Percentiles rank a stretch among this genome's conserved stretches.
Evolutionary conservation across 2,329 filamentous ascomycete species (phyloP).

Genomic region (Atkinsonella texensis): DNA sequence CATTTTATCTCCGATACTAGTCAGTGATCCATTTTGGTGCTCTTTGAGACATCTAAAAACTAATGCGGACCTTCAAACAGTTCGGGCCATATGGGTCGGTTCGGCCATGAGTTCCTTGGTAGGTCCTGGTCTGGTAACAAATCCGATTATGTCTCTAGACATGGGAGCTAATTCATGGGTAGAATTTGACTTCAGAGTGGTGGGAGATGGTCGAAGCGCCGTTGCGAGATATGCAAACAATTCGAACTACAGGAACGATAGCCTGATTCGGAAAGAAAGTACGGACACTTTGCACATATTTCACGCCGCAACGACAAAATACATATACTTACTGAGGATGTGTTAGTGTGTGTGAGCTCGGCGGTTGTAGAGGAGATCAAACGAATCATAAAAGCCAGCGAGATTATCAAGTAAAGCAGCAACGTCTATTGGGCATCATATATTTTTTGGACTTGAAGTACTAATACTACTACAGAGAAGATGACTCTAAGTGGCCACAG

Average conservation of each 20-base stretch:
- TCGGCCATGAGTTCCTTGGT: slow-evolving; percentile 98
- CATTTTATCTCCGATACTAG: slow-evolving; percentile 98
- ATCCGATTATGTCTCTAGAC: not conserved
- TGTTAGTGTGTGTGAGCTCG: slow-evolving; percentile 85
- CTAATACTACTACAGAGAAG: slow-evolving; percentile 52
- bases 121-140: slow-evolving; percentile 3
- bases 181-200: slow-evolving; percentile 95
- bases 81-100: slow-evolving; percentile 93
- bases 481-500: slow-evolving; percentile 95
- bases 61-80: slow-evolving; percentile 32
- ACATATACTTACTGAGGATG: not conserved
- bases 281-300: slow-evolving; percentile 10
- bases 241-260: slow-evolving; percentile 98
- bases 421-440: not conserved
- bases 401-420: slow-evolving; percentile 75
- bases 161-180: not conserved
- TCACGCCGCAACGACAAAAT: not conserved
- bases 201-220: slow-evolving; percentile 86
- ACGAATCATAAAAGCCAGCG: slow-evolving; percentile 91
- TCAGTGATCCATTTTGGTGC: slow-evolving; percentile 34
- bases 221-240: slow-evolving; percentile 97
- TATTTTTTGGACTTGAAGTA: not conserved
- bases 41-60: not conserved
- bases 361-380: slow-evolving; percentile 88
- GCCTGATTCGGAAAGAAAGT: slow-evolving; percentile 99